phyloP scores from a whole-genome alignment of 495 filamentous ascomycete genomes.

The Barbatosphaeria neglecta region DNA sequence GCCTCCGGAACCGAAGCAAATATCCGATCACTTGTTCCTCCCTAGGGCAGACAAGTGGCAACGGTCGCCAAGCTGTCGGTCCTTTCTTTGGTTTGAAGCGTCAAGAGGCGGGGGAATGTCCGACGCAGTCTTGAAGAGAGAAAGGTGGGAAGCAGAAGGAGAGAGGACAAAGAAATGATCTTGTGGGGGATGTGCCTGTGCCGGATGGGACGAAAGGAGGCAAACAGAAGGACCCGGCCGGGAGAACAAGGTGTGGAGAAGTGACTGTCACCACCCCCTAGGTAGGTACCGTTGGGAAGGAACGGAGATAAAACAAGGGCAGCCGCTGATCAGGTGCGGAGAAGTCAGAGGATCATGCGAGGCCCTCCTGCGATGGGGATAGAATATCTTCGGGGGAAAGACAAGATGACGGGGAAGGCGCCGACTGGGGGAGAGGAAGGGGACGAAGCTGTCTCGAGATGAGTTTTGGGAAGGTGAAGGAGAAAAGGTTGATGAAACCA shows the following conservation, averaged over 20 bases:
- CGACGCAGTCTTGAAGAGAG: too few relatives aligned
- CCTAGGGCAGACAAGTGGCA: not conserved
- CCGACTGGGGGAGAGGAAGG: constrained; percentile 9
- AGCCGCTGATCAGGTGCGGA: not conserved
- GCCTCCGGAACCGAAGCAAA: not conserved
- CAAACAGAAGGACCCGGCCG: not conserved
- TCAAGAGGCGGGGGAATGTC: too few relatives aligned
- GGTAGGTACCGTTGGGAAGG: not conserved
- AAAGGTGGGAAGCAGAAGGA: too few relatives aligned
- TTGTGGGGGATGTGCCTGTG: too few relatives aligned
- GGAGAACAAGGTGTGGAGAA: too few relatives aligned
- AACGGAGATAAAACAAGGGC: not conserved
- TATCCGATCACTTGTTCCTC: not conserved
- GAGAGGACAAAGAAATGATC: too few relatives aligned
- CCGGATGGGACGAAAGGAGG: not conserved
- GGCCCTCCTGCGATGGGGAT: not conserved
- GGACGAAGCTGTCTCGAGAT: constrained; percentile 11
- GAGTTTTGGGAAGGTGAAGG: constrained; percentile 6
- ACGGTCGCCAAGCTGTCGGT: too few relatives aligned
- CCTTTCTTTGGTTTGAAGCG: too few relatives aligned
- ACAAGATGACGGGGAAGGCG: constrained; percentile 3
- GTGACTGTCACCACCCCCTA: too few relatives aligned
- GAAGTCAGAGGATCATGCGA: not conserved
- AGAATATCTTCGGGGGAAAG: not conserved
- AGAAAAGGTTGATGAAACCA: constrained; percentile 19